These are phyloP conservation scores for Daldinia grandis DNA, from an alignment of 495 filamentous ascomycete species.

Conservation along the genomic window DNA sequence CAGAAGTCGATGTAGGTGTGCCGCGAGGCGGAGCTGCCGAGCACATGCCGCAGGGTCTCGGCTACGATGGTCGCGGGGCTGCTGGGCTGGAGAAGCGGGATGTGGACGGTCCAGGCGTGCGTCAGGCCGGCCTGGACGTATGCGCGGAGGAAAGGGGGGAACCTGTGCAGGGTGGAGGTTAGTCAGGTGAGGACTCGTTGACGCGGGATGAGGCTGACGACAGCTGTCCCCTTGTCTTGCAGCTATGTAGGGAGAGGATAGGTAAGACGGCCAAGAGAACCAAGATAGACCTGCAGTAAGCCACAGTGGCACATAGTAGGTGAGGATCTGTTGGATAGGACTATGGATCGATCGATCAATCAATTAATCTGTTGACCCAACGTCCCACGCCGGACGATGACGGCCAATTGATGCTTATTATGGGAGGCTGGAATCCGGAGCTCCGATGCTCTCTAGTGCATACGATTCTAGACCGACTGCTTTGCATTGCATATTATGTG, in stretches of 20 bases:
- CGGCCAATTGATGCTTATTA: slow-evolving; percentile 21
- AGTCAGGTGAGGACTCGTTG: neutral
- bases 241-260: neutral
- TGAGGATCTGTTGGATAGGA: slow-evolving; percentile 22
- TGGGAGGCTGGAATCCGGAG: slow-evolving; percentile 14
- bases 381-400: slow-evolving; percentile 4
- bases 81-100: slow-evolving; percentile 55
- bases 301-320: neutral
- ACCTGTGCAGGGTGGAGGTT: slow-evolving; percentile 48
- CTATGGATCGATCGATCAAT: neutral
- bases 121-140: slow-evolving; percentile 63
- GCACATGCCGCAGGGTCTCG: slow-evolving; percentile 55
- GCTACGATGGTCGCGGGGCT: slow-evolving; percentile 59
- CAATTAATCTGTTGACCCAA: slow-evolving; percentile 31
- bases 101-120: slow-evolving; percentile 56
- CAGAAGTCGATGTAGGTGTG: slow-evolving; percentile 77
- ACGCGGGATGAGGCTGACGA: neutral
- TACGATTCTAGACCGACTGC: neutral
- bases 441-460: slow-evolving; percentile 33
- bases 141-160: slow-evolving; percentile 59
- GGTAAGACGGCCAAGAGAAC: slow-evolving; percentile 17
- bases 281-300: neutral
- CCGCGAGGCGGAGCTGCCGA: slow-evolving; percentile 49
- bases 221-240: neutral
- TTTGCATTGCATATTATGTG: slow-evolving; percentile 6